Base-by-base conservation (phyloP, 148 eudicot species). In the Cornus florida region DNA sequence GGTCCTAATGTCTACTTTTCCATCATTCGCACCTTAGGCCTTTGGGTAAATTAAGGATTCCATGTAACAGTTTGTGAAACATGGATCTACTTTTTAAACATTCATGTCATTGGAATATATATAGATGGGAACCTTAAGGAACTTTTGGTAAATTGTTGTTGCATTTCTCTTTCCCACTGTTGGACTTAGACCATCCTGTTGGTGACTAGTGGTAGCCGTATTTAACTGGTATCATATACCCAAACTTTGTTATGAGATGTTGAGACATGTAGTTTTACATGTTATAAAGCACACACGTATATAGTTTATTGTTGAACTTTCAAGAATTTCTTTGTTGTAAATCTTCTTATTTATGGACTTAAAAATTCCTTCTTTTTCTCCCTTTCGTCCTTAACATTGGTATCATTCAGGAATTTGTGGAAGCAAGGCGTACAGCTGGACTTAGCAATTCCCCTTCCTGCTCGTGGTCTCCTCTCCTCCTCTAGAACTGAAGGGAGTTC, bases 391-490 rank as follows among this genome's bases (percentile, higher is more conserved):
- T 64, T 66, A 10, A 19, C 19, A 53, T 75, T 33, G 23, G 64
- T 48, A 35, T 83, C 14, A 38, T 80, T 78, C 77, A 94, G 98
- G 98, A 94, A 80, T 92, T 95, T 80, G 93, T 88, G 80, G 97
- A 90, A 87, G 94, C 97, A 71, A 89, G 98, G 69, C 88, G 92
- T 81, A 82, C 89, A 75, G 83, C 94, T 75, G 98, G 89, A 75
- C 92, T 94, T 73, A 83, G 70, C 83, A 89, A 82, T 80, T 95
- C 98, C 72, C 99, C 99, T 78, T 88, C 89, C 77, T 96, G 99
- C 86, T 82, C 82, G 65, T 96, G 99, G 99, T 96, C 97, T 74
- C 84, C 94, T 80, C 93, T 82, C 99, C 94, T 71, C 99, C 99
- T 73, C 75, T 78, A 78, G 99, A 96, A 80, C 83, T 96, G 71